A percentile compares a stretch with the other conserved stretches of the same genome.
These are phyloP conservation scores for Candida tibetensis DNA, from an alignment of 805 yeast genomes.

Conservation along the genomic window DNA sequence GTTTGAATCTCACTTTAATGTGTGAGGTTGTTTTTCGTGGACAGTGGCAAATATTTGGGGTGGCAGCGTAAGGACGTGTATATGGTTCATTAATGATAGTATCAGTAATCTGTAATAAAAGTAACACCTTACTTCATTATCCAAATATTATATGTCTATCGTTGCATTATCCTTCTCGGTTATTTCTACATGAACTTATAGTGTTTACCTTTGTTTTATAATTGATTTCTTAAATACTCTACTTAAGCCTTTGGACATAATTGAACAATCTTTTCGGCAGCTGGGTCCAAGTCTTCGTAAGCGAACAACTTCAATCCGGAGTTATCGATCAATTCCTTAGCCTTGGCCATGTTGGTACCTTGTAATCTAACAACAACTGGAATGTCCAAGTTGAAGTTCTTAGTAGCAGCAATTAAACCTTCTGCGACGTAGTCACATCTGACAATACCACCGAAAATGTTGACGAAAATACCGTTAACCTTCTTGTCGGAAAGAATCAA, in stretches of 20 bases:
- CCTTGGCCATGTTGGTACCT: conserved; percentile 93
- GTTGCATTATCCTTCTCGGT: too few species aligned
- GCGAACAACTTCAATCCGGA: conserved; percentile 93
- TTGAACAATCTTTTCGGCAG: conserved; percentile 92
- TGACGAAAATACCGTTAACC: conserved; percentile 94
- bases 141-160: too few species aligned
- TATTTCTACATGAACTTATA: too few species aligned
- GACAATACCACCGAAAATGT: conserved; percentile 99
- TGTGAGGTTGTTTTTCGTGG: too few species aligned
- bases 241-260: conserved; percentile 42
- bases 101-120: too few species aligned
- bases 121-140: too few species aligned
- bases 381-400: conserved; percentile 82
- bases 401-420: conserved; percentile 94
- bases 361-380: conserved; percentile 98
- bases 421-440: conserved; percentile 98
- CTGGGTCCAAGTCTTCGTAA: conserved; percentile 90
- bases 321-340: conserved; percentile 77
- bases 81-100: too few species aligned
- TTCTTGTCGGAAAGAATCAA: conserved; percentile 84
- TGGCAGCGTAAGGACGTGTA: too few species aligned
- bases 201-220: background rate
- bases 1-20: too few species aligned
- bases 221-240: background rate
- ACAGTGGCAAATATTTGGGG: background rate